Evolutionary conservation across 768 basidiomycete species (phyloP), one percentile per base, ranked within the genome.

Genomic region (Calvatia gigantea): DNA sequence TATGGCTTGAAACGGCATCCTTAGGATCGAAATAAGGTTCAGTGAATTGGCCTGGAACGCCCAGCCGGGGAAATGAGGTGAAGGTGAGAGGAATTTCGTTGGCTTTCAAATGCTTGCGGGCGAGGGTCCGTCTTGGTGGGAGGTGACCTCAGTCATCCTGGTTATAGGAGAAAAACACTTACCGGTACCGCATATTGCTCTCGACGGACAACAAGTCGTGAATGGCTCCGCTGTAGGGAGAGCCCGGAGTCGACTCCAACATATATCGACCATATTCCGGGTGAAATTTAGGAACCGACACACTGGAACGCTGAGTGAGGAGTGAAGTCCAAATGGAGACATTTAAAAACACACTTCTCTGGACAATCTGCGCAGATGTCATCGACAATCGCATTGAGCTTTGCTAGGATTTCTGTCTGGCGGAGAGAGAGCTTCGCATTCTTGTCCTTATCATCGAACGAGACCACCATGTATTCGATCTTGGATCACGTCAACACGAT

Each of bases 201-300:
- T 99, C 96, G 4, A 99, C 95, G 4, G 87, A 82, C 33, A 98
- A 76, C 17, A 98, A 79, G 69, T 96, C 94, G 23, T 79, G 78
- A 37, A 98, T 83, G 14, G 83, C 87, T 8, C 92, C 94, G 4
- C 91, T 89, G 73, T 98, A 98, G 2, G 97, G 97, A 46, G 87
- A 85, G 2, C 97, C 97, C 0, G 97, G 97, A 0, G 96, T 99
- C 2, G 94, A 94, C 69, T 99, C 97, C 50, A 99, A 80, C 97
- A 99, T 99, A 75, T 91, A 98, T 35, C 95, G 83, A 37, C 97
- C 97, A 74, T 98, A 99, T 71, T 99, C 97, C 15, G 96, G 96
- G 67, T 98, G 97, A 66, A 95, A 98, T 11, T 87, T 89, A 2
- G 97, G 97, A 23, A 93, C 82, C 2, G 85, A 77, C 41, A 85